Base-by-base conservation (phyloP, 768 basidiomycete species). In the Lentinula aciculospora region DNA sequence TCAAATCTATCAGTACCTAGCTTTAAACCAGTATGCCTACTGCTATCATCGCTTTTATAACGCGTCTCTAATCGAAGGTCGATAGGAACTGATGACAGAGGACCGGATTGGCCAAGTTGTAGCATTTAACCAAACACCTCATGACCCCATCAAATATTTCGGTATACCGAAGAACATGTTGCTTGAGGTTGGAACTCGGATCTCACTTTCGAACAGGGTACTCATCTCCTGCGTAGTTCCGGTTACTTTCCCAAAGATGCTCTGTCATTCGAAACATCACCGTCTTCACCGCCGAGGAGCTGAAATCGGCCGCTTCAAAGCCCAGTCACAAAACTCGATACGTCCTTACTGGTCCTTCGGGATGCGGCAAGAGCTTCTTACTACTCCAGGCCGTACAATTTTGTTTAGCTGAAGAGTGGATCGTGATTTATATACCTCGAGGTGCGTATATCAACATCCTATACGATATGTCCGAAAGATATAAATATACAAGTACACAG, bases 341-440 rank as follows among this genome's bases (percentile, higher is more conserved):
- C 40, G 81, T 92, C 8, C 66, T 93, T 6, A 88, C 84, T 60
- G 94, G 94, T 13, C 72, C 79, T 5, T 60, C 80, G 8, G 94
- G 94, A 4, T 84, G 81, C 56, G 94, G 94, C 40, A 97, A 96
- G 72, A 90, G 87, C 56, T 84, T 81, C 60, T 68, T 90, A 8
- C 71, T 96, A 29, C 73, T 94, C 8, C 94, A 97, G 68, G 79
- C 87, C 0, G 83, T 90, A 0, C 77, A 88, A 37, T 85, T 91
- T 61, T 86, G 84, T 32, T 63, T 79, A 9, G 69, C 78, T 2
- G 78, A 81, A 21, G 79, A 81, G 27, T 94, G 92, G 89, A 78
- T 95, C 21, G 90, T 93, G 17, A 69, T 95, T 17, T 97, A 94
- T 67, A 80, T 94, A 25, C 92, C 94, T 3, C 77, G 87, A 71